Percentiles rank a stretch among this genome's conserved stretches.
Evolutionary conservation across 129 eudicot genomes (phyloP).

Genomic region (Flaveria linearis): DNA sequence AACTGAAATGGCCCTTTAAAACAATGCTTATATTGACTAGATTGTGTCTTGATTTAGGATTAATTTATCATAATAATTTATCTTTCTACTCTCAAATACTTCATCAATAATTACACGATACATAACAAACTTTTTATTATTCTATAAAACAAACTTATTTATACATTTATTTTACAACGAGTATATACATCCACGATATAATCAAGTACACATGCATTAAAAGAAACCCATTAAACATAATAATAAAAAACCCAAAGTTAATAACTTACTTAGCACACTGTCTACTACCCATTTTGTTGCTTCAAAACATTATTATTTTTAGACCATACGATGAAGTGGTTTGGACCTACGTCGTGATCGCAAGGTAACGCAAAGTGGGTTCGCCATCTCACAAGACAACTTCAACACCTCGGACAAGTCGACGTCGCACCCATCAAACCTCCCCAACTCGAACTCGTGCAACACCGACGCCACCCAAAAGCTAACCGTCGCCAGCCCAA

Average conservation of each 20-base stretch:
- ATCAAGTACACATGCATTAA: neutral
- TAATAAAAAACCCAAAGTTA: conserved; percentile 1
- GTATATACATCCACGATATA: conserved; percentile 9
- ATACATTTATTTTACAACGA: conserved; percentile 5
- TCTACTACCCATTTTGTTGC: neutral
- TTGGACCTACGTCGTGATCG: conserved; percentile 42
- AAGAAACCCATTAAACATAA: conserved; percentile 1
- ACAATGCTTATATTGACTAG: too few species aligned
- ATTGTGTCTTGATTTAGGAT: too few species aligned
- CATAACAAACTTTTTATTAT: too few species aligned
- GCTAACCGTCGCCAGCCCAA: conserved; percentile 68
- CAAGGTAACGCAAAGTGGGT: conserved; percentile 55
- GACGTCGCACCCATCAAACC: conserved; percentile 25
- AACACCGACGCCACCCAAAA: conserved; percentile 81
- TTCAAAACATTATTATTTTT: neutral
- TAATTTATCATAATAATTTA: too few species aligned
- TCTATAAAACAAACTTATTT: neutral
- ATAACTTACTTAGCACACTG: conserved; percentile 9
- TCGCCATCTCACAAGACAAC: conserved; percentile 88
- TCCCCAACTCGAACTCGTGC: conserved; percentile 61
- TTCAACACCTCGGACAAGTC: conserved; percentile 66
- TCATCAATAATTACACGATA: too few species aligned
- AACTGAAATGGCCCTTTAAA: too few species aligned
- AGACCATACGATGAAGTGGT: neutral
- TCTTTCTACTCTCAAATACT: too few species aligned